These are phyloP conservation scores for Cucurbita argyrosperma DNA, from an alignment of 306 rosid genomes.

Conservation along the genomic window DNA sequence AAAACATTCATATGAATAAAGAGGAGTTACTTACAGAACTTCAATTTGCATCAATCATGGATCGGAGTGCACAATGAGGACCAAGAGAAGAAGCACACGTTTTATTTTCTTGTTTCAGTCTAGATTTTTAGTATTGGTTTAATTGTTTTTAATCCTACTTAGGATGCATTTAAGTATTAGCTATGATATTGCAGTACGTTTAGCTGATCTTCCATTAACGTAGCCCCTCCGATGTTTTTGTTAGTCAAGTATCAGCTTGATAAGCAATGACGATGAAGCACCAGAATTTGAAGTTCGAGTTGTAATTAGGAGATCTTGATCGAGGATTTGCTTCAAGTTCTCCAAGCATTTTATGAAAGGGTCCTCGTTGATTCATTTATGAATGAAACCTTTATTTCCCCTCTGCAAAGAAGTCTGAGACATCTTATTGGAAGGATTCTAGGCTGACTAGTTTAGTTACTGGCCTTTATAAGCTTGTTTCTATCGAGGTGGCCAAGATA, in stretches of 20 bases:
- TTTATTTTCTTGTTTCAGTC: neutral
- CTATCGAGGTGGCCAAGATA: neutral
- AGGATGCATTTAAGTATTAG: neutral
- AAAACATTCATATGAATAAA: neutral
- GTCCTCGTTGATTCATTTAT: neutral
- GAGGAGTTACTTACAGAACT: neutral
- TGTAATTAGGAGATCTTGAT: neutral
- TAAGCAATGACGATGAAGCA: neutral
- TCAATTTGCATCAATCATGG: neutral
- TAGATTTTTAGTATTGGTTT: neutral
- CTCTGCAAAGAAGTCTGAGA: neutral
- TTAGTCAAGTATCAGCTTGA: neutral
- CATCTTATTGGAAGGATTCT: neutral
- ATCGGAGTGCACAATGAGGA: neutral
- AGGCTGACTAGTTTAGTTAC: neutral
- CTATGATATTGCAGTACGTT: neutral
- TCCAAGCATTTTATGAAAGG: neutral
- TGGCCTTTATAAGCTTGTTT: neutral
- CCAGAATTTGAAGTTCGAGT: neutral
- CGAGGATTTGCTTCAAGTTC: neutral
- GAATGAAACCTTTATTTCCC: neutral
- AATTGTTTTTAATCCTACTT: neutral
- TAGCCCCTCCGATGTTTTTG: neutral
- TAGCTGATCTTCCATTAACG: neutral
- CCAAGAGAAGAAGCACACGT: neutral